Conservation (phyloP, 1,284 basidiomycete species). For the Apiotrichum siamense region DNA sequence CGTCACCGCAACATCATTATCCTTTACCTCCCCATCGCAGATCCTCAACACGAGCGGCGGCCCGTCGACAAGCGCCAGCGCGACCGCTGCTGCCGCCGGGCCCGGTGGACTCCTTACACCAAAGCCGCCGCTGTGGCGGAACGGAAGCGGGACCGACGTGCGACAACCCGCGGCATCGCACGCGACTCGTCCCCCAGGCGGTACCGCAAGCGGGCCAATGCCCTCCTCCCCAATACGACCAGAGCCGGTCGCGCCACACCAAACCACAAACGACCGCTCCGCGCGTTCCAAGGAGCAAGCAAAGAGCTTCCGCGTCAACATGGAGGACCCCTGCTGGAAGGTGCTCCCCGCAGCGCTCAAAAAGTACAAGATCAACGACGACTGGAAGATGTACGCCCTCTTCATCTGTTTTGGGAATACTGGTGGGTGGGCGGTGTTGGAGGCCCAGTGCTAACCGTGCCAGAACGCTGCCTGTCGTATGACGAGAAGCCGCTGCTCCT, state of each 20-base stretch:
- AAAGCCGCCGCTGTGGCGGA: not conserved
- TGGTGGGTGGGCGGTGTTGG: slow-evolving; percentile 52
- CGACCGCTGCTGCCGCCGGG: too few relatives aligned
- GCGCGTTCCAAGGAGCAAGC: slow-evolving; percentile 36
- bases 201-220: slow-evolving; percentile 7
- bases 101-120: slow-evolving; percentile 2
- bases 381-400: slow-evolving; percentile 98
- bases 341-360: slow-evolving; percentile 95
- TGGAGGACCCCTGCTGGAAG: slow-evolving; percentile 97
- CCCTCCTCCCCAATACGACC: slow-evolving; percentile 14
- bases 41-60: not conserved
- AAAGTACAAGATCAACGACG: slow-evolving; percentile 98
- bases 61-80: not conserved
- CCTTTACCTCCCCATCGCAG: slow-evolving; percentile 1
- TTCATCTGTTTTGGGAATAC: slow-evolving; percentile 95
- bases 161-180: not conserved
- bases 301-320: slow-evolving; percentile 55
- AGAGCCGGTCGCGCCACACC: slow-evolving; percentile 1
- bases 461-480: slow-evolving; percentile 91
- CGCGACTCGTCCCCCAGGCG: not conserved
- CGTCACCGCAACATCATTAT: slow-evolving; percentile 1
- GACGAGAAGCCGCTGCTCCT: slow-evolving; percentile 96
- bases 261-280: slow-evolving; percentile 21
- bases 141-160: not conserved
- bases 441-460: not conserved